Evolutionary conservation across 1,284 basidiomycete species (phyloP).

Genomic region (Ganoderma resinaceum): DNA sequence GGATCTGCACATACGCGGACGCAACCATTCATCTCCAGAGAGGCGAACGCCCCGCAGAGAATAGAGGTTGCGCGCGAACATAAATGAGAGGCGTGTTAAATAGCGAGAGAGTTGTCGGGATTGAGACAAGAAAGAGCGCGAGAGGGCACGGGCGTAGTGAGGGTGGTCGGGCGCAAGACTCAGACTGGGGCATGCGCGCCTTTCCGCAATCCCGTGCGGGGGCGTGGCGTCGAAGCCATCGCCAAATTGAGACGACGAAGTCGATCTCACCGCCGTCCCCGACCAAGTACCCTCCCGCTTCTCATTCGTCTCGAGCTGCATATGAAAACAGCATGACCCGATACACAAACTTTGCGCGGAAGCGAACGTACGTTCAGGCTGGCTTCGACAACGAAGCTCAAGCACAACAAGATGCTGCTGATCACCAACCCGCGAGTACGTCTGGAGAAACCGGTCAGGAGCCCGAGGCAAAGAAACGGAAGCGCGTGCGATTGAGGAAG

Average conservation of each 20-base stretch:
- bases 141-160: not conserved
- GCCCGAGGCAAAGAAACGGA: conserved; percentile 53
- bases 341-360: conserved; percentile 72
- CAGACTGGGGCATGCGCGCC: not conserved
- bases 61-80: conserved; percentile 29
- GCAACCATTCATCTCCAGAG: conserved; percentile 12
- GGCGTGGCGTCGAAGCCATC: conserved; percentile 23
- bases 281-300: not conserved
- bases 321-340: conserved; percentile 63
- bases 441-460: conserved; percentile 16
- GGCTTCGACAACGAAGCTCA: conserved; percentile 48
- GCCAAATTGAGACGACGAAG: conserved; percentile 15
- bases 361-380: conserved; percentile 75
- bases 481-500: conserved; percentile 46
- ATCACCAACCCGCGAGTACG: not conserved
- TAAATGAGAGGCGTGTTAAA: conserved; percentile 3
- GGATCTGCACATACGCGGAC: conserved; percentile 17
- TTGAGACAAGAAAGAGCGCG: not conserved
- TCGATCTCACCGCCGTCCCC: conserved; percentile 14
- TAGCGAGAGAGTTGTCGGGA: conserved; percentile 1
- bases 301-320: not conserved
- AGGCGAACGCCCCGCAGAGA: conserved; percentile 19
- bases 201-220: not conserved
- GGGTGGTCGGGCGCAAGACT: not conserved
- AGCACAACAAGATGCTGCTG: not conserved